Conservation (phyloP, 441 rosid genomes). For the Gossypium aridum region DNA sequence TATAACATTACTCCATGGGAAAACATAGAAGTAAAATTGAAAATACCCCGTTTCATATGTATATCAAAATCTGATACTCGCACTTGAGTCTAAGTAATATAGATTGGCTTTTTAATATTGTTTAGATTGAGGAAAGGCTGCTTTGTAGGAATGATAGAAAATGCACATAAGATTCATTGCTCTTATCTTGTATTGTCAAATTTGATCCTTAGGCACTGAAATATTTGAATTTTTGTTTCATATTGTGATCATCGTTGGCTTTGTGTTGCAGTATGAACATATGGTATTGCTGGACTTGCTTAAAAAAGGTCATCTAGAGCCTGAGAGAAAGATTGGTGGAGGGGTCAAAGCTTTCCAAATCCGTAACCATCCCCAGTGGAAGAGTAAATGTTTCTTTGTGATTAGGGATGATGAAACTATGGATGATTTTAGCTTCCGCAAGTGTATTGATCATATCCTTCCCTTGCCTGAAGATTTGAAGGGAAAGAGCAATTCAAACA, state of each 20-base stretch:
- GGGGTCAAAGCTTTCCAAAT: slow-evolving; percentile 69
- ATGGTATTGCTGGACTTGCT: slow-evolving; percentile 65
- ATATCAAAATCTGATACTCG: no score
- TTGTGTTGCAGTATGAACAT: slow-evolving; percentile 56
- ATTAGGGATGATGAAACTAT: slow-evolving; percentile 55
- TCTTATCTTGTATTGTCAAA: background rate
- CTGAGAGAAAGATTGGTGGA: slow-evolving; percentile 66
- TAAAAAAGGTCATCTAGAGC: slow-evolving; percentile 68
- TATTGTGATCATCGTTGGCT: background rate
- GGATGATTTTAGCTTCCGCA: slow-evolving; percentile 89
- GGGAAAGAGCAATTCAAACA: slow-evolving; percentile 32
- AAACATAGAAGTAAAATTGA: no score
- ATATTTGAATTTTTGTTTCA: background rate
- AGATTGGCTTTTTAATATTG: no score
- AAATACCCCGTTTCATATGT: no score
- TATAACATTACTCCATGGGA: no score
- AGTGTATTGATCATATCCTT: slow-evolving; percentile 73
- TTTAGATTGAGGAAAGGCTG: background rate
- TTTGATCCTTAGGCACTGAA: background rate
- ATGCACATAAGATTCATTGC: background rate
- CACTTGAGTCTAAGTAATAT: no score
- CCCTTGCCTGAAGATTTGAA: slow-evolving; percentile 76
- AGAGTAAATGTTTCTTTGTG: slow-evolving; percentile 70
- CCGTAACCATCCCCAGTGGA: slow-evolving; percentile 54
- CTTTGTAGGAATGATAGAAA: background rate